Conservation (phyloP, 305 asterid genomes). For the Rubia tinctorum region DNA sequence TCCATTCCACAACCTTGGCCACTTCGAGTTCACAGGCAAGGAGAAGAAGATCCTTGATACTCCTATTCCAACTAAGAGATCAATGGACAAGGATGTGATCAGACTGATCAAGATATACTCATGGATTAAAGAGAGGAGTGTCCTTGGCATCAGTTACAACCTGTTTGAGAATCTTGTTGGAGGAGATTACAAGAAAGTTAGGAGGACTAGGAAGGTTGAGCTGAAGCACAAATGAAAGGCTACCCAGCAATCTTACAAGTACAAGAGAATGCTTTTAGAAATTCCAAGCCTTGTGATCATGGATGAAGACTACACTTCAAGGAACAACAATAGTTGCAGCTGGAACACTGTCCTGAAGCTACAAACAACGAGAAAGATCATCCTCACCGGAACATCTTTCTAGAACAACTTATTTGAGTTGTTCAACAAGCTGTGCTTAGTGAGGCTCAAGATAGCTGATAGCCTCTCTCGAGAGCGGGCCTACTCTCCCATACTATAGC, state of each 20-base stretch:
- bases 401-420: slow-evolving; percentile 63
- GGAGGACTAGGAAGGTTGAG: background rate
- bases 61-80: slow-evolving; percentile 10
- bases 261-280: slow-evolving; percentile 46
- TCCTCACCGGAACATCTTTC: no score
- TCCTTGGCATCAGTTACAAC: slow-evolving; percentile 54
- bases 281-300: slow-evolving; percentile 52
- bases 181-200: slow-evolving; percentile 11
- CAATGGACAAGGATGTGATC: slow-evolving; percentile 14
- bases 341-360: slow-evolving; percentile 52
- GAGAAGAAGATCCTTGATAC: slow-evolving; percentile 24
- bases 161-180: slow-evolving; percentile 42
- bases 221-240: background rate
- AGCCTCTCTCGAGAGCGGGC: slow-evolving; percentile 24
- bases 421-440: slow-evolving; percentile 58
- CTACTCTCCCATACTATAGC: slow-evolving; percentile 26
- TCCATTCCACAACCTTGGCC: slow-evolving; percentile 57
- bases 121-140: slow-evolving; percentile 38
- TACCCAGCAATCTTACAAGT: slow-evolving; percentile 2
- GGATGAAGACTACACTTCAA: slow-evolving; percentile 77
- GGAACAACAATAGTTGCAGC: slow-evolving; percentile 46
- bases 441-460: slow-evolving; percentile 54
- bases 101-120: slow-evolving; percentile 42
- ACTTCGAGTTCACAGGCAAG: slow-evolving; percentile 26
- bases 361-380: no score